These are phyloP conservation scores for Diaporthe aspalathi DNA, from an alignment of 2,329 filamentous ascomycete genomes.

Conservation along the genomic window DNA sequence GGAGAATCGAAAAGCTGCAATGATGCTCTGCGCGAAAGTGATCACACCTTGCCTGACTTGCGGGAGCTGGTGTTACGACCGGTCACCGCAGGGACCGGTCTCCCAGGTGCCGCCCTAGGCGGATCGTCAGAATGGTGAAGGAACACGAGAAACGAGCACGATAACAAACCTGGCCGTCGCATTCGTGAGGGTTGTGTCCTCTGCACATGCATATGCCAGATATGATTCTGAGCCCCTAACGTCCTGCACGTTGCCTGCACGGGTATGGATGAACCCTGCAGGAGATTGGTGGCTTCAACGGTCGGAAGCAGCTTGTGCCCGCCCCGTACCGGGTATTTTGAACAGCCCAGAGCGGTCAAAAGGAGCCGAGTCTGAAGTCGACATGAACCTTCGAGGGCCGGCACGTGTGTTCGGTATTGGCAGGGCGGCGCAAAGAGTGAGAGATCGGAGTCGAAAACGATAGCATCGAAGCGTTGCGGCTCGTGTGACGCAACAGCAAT, in stretches of 20 bases:
- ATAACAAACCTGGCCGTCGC: not conserved
- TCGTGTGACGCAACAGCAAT: conserved; percentile 24
- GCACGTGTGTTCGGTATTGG: conserved; percentile 18
- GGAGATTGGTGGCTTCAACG: conserved; percentile 24
- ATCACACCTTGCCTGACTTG: not conserved
- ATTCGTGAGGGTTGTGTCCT: not conserved
- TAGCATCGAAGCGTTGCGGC: conserved; percentile 29
- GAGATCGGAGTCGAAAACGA: conserved; percentile 39
- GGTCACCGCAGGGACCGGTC: not conserved
- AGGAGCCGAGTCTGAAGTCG: not conserved
- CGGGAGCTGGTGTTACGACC: not conserved
- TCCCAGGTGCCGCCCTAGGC: not conserved
- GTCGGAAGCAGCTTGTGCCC: conserved; percentile 18
- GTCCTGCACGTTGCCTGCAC: conserved; percentile 16
- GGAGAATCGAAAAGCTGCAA: not conserved
- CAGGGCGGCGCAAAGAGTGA: conserved; percentile 30
- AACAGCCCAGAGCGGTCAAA: conserved; percentile 19
- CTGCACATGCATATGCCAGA: not conserved
- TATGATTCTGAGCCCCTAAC: not conserved
- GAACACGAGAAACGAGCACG: not conserved
- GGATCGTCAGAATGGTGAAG: not conserved
- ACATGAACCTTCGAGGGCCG: not conserved
- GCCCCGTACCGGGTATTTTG: conserved; percentile 15
- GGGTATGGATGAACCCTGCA: conserved; percentile 32
- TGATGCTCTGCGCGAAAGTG: not conserved